Evolutionary conservation across 345 rosid genomes (phyloP).

Genomic region (Limnanthes douglasii): DNA sequence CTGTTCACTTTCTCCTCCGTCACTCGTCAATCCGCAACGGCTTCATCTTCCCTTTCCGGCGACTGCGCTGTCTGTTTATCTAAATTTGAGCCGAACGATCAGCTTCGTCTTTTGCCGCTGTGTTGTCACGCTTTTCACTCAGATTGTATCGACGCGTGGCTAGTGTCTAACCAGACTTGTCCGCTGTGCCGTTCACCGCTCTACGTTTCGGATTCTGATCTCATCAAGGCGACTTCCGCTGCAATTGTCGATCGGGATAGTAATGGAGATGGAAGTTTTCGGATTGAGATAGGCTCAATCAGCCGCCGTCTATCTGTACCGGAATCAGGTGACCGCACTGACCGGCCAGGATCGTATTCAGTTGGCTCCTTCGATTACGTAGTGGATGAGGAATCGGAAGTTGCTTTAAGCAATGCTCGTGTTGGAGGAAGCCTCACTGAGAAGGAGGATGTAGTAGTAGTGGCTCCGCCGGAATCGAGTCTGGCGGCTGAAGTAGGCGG

Average conservation of each 20-base stretch:
- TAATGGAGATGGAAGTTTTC: conserved; percentile 37
- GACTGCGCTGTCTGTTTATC: conserved; percentile 90
- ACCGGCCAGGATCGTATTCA: conserved; percentile 47
- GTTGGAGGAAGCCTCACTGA: too few species aligned
- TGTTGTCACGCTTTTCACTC: conserved; percentile 92
- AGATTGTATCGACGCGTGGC: conserved; percentile 72
- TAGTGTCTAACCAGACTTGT: conserved; percentile 54
- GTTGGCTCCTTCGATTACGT: conserved; percentile 77
- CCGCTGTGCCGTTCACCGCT: conserved; percentile 83
- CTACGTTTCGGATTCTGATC: conserved; percentile 48
- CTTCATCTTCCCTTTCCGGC: conserved; percentile 13
- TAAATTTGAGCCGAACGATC: conserved; percentile 58
- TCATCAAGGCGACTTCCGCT: conserved; percentile 22
- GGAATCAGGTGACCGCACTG: conserved; percentile 13
- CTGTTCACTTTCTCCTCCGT: conserved; percentile 58
- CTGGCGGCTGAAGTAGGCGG: conserved; percentile 44
- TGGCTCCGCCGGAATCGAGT: conserved; percentile 18
- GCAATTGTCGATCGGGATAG: background rate
- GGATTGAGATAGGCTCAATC: conserved; percentile 81
- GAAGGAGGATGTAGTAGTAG: conserved; percentile 11
- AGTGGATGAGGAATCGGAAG: conserved; percentile 58
- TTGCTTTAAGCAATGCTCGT: conserved; percentile 25
- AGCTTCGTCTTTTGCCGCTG: conserved; percentile 70
- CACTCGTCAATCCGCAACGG: conserved; percentile 34
- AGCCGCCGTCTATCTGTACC: conserved; percentile 32